These are phyloP conservation scores for Drechmeria coniospora DNA, from an alignment of 2,329 filamentous ascomycete genomes.

Conservation along the genomic window DNA sequence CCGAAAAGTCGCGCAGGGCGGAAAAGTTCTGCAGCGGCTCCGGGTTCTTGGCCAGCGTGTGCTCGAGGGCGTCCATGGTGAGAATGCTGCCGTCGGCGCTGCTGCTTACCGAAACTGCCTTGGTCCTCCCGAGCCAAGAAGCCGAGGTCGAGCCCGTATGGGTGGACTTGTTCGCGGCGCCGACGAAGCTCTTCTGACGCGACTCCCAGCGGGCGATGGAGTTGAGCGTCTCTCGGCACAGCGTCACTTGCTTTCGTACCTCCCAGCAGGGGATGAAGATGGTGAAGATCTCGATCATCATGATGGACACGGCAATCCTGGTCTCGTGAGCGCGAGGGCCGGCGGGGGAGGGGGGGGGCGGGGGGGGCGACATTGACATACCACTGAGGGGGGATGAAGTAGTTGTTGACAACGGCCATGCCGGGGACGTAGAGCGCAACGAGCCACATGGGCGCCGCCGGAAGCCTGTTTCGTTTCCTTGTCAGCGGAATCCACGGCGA, in stretches of 20 bases:
- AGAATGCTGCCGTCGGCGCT: conserved; percentile 28
- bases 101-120: conserved; percentile 17
- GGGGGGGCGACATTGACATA: no score
- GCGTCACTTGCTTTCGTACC: conserved; percentile 28
- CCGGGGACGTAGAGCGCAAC: conserved; percentile 37
- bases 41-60: conserved; percentile 39
- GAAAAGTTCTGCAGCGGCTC: conserved; percentile 45
- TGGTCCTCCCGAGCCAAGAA: conserved; percentile 22
- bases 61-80: conserved; percentile 45
- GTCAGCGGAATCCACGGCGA: neutral
- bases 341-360: no score
- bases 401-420: conserved; percentile 35
- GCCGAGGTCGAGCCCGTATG: conserved; percentile 16
- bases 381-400: conserved; percentile 48
- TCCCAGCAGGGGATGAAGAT: conserved; percentile 49
- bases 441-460: conserved; percentile 53
- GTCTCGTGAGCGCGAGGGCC: no score
- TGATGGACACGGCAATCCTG: conserved; percentile 43
- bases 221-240: conserved; percentile 31
- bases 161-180: conserved; percentile 17
- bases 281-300: conserved; percentile 47
- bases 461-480: conserved; percentile 27
- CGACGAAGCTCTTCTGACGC: conserved; percentile 18
- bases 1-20: conserved; percentile 47
- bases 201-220: conserved; percentile 33